Conservation (phyloP, 1,284 basidiomycete genomes). For the Ceratobasidium theobromae region DNA sequence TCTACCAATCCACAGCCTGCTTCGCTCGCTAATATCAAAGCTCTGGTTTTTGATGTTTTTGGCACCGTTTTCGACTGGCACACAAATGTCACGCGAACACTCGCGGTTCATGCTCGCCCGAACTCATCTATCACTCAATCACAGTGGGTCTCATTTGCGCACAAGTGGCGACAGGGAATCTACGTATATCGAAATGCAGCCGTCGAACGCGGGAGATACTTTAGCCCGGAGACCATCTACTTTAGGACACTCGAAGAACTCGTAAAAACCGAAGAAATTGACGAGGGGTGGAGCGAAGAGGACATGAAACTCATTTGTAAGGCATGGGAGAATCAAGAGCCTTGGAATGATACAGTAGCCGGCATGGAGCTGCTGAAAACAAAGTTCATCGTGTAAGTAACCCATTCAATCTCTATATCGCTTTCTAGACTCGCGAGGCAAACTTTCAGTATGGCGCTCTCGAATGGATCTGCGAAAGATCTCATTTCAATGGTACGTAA, state of each 20-base stretch:
- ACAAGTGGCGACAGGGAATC: constrained; percentile 35
- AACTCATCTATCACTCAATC: constrained; percentile 10
- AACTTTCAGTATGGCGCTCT: constrained; percentile 35
- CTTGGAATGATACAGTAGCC: constrained; percentile 35
- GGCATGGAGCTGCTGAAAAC: constrained; percentile 34
- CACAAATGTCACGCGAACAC: constrained; percentile 32
- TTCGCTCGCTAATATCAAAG: background rate
- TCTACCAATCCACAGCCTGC: background rate
- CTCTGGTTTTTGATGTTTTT: constrained; percentile 24
- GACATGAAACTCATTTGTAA: constrained; percentile 5
- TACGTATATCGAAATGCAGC: constrained; percentile 20
- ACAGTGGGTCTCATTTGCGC: constrained; percentile 32
- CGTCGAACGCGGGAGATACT: constrained; percentile 29
- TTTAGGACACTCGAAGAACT: constrained; percentile 30
- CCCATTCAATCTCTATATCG: background rate
- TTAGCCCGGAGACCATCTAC: constrained; percentile 32
- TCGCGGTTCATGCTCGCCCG: constrained; percentile 20
- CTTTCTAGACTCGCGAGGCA: background rate
- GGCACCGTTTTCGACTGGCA: constrained; percentile 39
- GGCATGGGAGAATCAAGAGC: constrained; percentile 6
- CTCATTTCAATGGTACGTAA: constrained; percentile 38
- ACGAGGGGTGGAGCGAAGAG: constrained; percentile 20
- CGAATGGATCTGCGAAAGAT: constrained; percentile 37
- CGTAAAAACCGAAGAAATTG: constrained; percentile 17
- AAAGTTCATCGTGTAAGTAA: constrained; percentile 35